Percentiles rank a stretch among this genome's conserved stretches.
Conservation (phyloP, 495 filamentous ascomycete species). For the Podospora conica region DNA sequence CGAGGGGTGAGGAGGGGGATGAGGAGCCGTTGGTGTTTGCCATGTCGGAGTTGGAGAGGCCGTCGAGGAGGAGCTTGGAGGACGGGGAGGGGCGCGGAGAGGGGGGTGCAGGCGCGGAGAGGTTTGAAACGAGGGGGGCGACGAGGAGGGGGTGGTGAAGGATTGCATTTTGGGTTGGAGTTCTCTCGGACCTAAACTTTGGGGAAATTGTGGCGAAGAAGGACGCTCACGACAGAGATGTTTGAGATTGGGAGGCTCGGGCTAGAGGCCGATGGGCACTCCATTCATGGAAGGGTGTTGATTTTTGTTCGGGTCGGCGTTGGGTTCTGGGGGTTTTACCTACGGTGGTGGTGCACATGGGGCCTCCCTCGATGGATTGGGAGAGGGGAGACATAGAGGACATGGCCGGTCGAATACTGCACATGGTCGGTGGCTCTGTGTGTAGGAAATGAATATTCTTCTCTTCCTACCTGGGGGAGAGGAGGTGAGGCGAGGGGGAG, state of each 20-base stretch:
- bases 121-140: slow-evolving; percentile 3
- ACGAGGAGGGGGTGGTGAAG: slow-evolving; percentile 23
- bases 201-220: no score
- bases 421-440: neutral
- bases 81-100: slow-evolving; percentile 49
- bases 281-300: neutral
- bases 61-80: slow-evolving; percentile 66
- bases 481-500: neutral
- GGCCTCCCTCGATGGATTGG: neutral
- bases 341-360: neutral
- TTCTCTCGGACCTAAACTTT: no score
- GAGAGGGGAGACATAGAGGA: neutral
- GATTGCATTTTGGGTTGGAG: no score
- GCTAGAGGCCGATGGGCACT: neutral
- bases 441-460: neutral
- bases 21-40: slow-evolving; percentile 82
- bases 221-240: neutral
- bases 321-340: neutral
- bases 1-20: slow-evolving; percentile 51
- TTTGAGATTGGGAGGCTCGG: neutral
- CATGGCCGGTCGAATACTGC: neutral
- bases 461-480: neutral
- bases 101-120: neutral
- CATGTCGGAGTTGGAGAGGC: slow-evolving; percentile 74
- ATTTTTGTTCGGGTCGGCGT: neutral